Evolutionary conservation across 2,329 filamentous ascomycete genomes (phyloP).

Genomic region (Thermochaetoides dissita): DNA sequence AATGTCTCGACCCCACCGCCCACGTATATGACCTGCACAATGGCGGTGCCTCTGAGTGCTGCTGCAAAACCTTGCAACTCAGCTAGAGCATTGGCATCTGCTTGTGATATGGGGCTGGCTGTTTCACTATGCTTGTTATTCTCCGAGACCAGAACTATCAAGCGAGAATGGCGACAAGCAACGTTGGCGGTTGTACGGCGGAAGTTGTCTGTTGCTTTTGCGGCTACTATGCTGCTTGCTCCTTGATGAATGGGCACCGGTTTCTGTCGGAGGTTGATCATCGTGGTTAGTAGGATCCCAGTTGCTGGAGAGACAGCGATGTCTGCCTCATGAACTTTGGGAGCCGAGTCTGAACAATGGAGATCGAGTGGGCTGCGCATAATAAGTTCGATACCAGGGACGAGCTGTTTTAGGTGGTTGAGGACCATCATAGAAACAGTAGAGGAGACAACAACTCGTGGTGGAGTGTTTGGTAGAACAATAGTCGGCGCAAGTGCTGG

Average conservation of each 20-base stretch:
- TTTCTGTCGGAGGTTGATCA: slow-evolving; percentile 60
- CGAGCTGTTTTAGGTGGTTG: slow-evolving; percentile 9
- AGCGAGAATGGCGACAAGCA: slow-evolving; percentile 47
- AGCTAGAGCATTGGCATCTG: slow-evolving; percentile 31
- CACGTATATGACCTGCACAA: slow-evolving; percentile 31
- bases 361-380: slow-evolving; percentile 18
- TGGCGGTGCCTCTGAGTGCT: slow-evolving; percentile 21
- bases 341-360: slow-evolving; percentile 18
- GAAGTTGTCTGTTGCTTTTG: slow-evolving; percentile 20
- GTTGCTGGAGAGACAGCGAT: slow-evolving; percentile 54
- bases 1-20: slow-evolving; percentile 36
- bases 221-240: slow-evolving; percentile 15
- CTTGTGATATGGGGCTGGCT: slow-evolving; percentile 22
- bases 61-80: slow-evolving; percentile 37
- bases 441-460: slow-evolving; percentile 17
- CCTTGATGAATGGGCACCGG: slow-evolving; percentile 41
- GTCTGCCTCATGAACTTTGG: slow-evolving; percentile 50
- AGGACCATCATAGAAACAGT: slow-evolving; percentile 5
- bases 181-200: slow-evolving; percentile 38
- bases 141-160: slow-evolving; percentile 57
- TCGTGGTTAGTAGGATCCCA: slow-evolving; percentile 56
- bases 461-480: slow-evolving; percentile 2
- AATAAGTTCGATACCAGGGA: slow-evolving; percentile 17
- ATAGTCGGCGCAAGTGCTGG: slow-evolving; percentile 13
- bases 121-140: slow-evolving; percentile 28